Percentiles rank a stretch among this genome's conserved stretches.
Evolutionary conservation across 2,329 filamentous ascomycete species (phyloP).

Genomic region (Fusarium protoensiforme): DNA sequence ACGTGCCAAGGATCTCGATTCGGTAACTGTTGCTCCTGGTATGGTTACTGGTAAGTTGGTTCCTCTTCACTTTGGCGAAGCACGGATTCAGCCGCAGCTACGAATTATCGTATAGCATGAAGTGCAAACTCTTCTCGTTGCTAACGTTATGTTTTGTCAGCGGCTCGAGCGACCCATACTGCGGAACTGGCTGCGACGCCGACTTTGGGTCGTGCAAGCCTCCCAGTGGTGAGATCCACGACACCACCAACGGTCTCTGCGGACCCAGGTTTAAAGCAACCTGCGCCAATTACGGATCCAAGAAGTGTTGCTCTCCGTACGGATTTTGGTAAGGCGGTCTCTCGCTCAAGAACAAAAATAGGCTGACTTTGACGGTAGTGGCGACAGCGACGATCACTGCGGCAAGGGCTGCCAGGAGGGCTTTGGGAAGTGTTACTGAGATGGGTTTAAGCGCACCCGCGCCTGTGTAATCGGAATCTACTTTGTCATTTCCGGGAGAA

Average conservation of each 20-base stretch:
- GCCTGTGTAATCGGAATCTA: neutral
- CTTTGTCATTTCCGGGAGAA: neutral
- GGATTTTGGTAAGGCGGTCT: constrained; percentile 48
- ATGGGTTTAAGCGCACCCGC: neutral
- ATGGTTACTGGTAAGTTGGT: constrained; percentile 52
- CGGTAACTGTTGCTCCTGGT: constrained; percentile 54
- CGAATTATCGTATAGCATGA: neutral
- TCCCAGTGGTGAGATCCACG: constrained; percentile 29
- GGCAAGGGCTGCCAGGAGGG: constrained; percentile 48
- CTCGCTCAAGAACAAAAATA: neutral
- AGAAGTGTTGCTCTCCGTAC: constrained; percentile 50
- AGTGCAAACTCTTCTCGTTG: neutral
- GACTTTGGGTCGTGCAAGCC: constrained; percentile 50
- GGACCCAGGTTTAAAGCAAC: constrained; percentile 46
- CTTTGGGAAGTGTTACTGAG: constrained; percentile 48
- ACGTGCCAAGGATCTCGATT: constrained; percentile 50
- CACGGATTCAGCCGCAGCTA: neutral
- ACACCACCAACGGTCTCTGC: constrained; percentile 53
- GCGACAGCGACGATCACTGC: constrained; percentile 44
- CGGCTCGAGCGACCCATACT: constrained; percentile 47
- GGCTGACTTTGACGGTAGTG: constrained; percentile 37
- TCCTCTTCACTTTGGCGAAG: neutral
- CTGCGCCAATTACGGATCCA: constrained; percentile 46
- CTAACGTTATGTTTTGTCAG: constrained; percentile 38
- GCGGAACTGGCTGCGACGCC: constrained; percentile 52